Evolutionary conservation across 306 rosid species (phyloP).

Genomic region (Cucumis melo): DNA sequence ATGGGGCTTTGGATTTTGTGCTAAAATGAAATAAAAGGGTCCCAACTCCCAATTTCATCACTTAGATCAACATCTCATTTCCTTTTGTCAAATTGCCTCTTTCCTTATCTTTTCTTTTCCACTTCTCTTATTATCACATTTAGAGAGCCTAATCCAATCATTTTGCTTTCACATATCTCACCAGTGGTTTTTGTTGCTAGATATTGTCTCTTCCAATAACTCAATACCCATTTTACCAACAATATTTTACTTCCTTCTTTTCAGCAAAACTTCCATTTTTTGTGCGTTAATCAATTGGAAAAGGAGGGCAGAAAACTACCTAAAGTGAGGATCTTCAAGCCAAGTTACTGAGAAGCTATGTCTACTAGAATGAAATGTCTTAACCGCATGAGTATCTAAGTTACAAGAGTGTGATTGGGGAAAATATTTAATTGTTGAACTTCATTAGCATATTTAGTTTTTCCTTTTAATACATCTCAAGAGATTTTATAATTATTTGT

Average conservation of each 20-base stretch:
- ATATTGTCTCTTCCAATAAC: not conserved
- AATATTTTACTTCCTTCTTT: not conserved
- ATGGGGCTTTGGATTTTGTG: not conserved
- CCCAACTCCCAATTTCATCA: not conserved
- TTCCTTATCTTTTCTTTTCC: not conserved
- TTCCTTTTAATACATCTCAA: no score
- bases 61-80: not conserved
- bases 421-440: no score
- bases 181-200: not conserved
- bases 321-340: no score
- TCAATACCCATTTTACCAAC: not conserved
- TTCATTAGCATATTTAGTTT: no score
- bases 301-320: no score
- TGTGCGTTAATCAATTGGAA: no score
- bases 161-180: not conserved
- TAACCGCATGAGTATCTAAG: no score
- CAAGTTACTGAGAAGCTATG: no score
- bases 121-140: not conserved
- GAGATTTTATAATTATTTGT: no score
- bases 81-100: constrained; percentile 8
- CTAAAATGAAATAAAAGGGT: not conserved
- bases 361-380: no score
- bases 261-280: not conserved
- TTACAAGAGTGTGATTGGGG: no score
- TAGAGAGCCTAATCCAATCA: not conserved